Evolutionary conservation across 2,329 filamentous ascomycete species (phyloP).

Genomic region (Sporothrix brunneoviolacea): DNA sequence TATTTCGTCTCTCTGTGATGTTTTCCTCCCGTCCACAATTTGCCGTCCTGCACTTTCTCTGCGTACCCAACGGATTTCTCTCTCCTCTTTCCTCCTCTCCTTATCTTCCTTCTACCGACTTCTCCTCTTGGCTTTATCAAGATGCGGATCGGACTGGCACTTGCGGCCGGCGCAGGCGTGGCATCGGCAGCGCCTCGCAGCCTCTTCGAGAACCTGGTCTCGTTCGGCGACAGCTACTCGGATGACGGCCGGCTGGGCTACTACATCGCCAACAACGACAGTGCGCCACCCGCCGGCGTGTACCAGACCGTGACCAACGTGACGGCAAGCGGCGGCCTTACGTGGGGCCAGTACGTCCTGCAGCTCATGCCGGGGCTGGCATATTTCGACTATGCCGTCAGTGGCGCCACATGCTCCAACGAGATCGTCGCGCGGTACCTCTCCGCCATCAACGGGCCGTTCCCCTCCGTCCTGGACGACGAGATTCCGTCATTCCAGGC

Average conservation of each 20-base stretch:
- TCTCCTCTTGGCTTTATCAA: neutral
- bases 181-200: neutral
- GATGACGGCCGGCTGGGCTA: constrained; percentile 63
- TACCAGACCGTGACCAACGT: constrained; percentile 38
- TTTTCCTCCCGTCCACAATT: neutral
- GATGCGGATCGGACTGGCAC: neutral
- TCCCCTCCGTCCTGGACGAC: constrained; percentile 58
- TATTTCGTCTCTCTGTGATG: too few relatives aligned
- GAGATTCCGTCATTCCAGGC: constrained; percentile 51
- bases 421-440: constrained; percentile 53
- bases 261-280: constrained; percentile 51
- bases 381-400: constrained; percentile 64
- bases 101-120: neutral
- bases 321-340: constrained; percentile 58
- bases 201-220: constrained; percentile 55
- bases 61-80: too few relatives aligned
- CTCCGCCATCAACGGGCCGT: constrained; percentile 41
- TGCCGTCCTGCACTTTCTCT: neutral
- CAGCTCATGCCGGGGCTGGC: constrained; percentile 50
- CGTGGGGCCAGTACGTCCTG: constrained; percentile 63
- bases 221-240: constrained; percentile 71
- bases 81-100: neutral
- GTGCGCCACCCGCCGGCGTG: constrained; percentile 55
- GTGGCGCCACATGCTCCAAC: constrained; percentile 67
- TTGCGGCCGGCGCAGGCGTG: constrained; percentile 7